Evolutionary conservation across 805 yeast species (phyloP), one percentile per base, ranked within the genome.

Genomic region (Candida ficus): DNA sequence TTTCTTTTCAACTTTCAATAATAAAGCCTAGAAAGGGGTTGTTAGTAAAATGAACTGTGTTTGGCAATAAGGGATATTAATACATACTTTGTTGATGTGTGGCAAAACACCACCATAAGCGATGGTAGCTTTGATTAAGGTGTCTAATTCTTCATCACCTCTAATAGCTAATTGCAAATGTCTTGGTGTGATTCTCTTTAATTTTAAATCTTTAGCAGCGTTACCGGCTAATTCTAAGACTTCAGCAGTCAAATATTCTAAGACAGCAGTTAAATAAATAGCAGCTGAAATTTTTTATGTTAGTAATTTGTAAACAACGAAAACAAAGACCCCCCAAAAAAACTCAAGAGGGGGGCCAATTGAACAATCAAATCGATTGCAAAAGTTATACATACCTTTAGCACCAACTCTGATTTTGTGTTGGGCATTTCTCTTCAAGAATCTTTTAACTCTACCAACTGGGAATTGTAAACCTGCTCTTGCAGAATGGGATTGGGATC

Each of bases 51-150:
- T 22, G 26, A 4, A n/a, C 6, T 17, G 35, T 34, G 44, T 37
- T 30, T 33, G 35, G n/a, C n/a, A n/a, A 39, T 33, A 29, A 16
- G 5, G 14, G 5, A 12, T 10, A 16, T 22, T 5, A 11, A 23
- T 31, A 46, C 49, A 32, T 41, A 46, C 49, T 36, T 48, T 49
- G 42, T 49, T 49, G 25, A 89, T 86, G 82, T 88, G 87, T 75
- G 97, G 97, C 70, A 90, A 79, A 60, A 91, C 97, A 86, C 97
- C 97, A 83, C 97, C 97, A 73, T 89, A 95, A 56, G 97, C 96
- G 60, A 90, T 89, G 49, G 96, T 89, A 52, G 90, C 97, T 66
- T 87, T 86, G 47, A 89, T 76, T 58, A 89, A 79, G 68, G 85
- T 87, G 83, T 89, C 88, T 68, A 90, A 78, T 73, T 90, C 96